Evolutionary conservation across 768 basidiomycete genomes (phyloP).

Genomic region (Hygrocybe punicea): DNA sequence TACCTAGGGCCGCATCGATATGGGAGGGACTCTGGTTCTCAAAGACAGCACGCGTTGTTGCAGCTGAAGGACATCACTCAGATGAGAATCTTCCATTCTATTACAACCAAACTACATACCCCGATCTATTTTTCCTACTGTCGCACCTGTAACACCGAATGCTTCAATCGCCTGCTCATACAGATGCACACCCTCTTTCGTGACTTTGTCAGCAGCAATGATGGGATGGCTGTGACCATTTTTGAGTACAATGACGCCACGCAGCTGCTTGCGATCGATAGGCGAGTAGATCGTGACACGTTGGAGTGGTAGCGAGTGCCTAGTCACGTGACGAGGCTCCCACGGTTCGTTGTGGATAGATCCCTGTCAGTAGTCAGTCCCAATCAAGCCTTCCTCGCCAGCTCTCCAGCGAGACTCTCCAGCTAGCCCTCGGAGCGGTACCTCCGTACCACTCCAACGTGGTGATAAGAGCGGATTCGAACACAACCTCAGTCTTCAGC

Average conservation of each 20-base stretch:
- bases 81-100: slow-evolving; percentile 4
- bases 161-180: slow-evolving; percentile 1
- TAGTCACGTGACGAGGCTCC: too few relatives aligned
- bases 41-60: slow-evolving; percentile 6
- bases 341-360: too few relatives aligned
- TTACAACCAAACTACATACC: slow-evolving; percentile 8
- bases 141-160: slow-evolving; percentile 7
- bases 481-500: too few relatives aligned
- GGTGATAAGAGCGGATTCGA: too few relatives aligned
- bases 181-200: slow-evolving; percentile 8
- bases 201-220: slow-evolving; percentile 8
- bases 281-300: slow-evolving; percentile 12
- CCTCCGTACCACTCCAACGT: too few relatives aligned
- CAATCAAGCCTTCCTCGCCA: too few relatives aligned
- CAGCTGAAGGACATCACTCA: neutral
- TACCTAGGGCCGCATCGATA: slow-evolving; percentile 10
- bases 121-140: slow-evolving; percentile 9
- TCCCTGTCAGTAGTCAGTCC: too few relatives aligned
- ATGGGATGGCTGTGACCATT: slow-evolving; percentile 15
- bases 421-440: too few relatives aligned
- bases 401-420: too few relatives aligned
- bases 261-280: slow-evolving; percentile 9
- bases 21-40: neutral
- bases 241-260: slow-evolving; percentile 10
- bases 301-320: too few relatives aligned